Conservation (phyloP, 78 protist species). For the Chrysochromulina parva region DNA sequence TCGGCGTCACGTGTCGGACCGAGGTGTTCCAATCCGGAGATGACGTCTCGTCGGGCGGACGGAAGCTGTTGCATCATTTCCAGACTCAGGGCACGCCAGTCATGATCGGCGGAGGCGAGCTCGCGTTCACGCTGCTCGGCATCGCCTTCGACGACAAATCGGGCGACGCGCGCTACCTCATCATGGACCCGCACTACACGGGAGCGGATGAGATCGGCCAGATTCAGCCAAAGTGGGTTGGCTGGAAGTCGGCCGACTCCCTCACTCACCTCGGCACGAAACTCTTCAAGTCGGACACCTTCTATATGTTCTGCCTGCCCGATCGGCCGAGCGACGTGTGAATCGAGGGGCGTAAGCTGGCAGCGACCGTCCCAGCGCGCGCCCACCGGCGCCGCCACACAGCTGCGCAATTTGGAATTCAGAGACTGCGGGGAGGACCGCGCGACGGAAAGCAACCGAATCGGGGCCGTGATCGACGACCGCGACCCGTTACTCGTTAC, state of each 20-base stretch:
- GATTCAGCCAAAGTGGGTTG: conserved; percentile 42
- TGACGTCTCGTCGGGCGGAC: not conserved
- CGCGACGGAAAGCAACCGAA: too few species aligned
- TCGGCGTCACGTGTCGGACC: not conserved
- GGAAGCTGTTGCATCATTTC: conserved; percentile 63
- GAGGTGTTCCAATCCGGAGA: not conserved
- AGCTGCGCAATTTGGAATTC: too few species aligned
- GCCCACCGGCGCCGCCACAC: too few species aligned
- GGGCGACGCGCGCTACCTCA: conserved; percentile 69
- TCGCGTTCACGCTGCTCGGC: conserved; percentile 85
- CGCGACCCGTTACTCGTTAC: too few species aligned
- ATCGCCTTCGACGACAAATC: conserved; percentile 38
- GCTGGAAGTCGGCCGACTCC: conserved; percentile 24
- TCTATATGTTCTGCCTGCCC: conserved; percentile 68
- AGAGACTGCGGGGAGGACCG: too few species aligned
- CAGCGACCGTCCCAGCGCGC: too few species aligned
- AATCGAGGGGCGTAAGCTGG: too few species aligned
- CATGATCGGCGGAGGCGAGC: conserved; percentile 26
- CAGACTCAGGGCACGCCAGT: conserved; percentile 43
- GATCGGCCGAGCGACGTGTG: conserved; percentile 35
- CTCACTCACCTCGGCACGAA: not conserved
- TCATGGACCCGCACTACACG: conserved; percentile 84
- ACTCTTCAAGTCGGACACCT: not conserved
- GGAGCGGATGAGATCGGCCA: conserved; percentile 51
- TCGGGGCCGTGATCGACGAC: too few species aligned